These are phyloP conservation scores for Mollisiaceae sp. DNA, from an alignment of 2,329 filamentous ascomycete genomes.

Conservation along the genomic window DNA sequence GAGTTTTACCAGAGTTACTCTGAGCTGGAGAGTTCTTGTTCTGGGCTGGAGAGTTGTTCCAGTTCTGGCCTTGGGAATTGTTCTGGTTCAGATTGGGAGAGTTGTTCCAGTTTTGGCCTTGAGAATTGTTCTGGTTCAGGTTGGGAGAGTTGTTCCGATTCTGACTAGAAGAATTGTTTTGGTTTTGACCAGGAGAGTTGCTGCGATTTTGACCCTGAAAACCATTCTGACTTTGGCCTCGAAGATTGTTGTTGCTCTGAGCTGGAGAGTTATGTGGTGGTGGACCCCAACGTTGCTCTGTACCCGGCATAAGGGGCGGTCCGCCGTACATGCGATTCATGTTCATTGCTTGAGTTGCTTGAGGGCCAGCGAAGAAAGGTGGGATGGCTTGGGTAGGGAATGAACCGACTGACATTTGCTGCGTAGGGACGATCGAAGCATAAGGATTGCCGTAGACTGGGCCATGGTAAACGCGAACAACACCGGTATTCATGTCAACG, in stretches of 20 bases:
- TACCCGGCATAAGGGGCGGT: slow-evolving; percentile 15
- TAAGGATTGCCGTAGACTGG: slow-evolving; percentile 58
- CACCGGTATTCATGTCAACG: slow-evolving; percentile 56
- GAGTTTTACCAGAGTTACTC: neutral
- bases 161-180: neutral
- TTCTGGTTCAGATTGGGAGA: neutral
- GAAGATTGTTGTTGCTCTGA: neutral
- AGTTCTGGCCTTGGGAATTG: neutral
- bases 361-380: slow-evolving; percentile 16
- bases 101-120: neutral
- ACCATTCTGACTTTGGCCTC: neutral
- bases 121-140: neutral
- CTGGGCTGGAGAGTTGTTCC: neutral
- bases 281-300: slow-evolving; percentile 11
- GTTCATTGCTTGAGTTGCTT: neutral
- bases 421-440: slow-evolving; percentile 51
- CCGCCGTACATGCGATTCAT: slow-evolving; percentile 11
- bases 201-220: neutral
- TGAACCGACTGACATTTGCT: slow-evolving; percentile 47
- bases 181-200: neutral
- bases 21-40: neutral
- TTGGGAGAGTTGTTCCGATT: neutral
- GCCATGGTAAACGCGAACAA: slow-evolving; percentile 63
- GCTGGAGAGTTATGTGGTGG: slow-evolving; percentile 11
- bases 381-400: slow-evolving; percentile 37